Conservation (phyloP, 225 moss, liverwort and hornwort genomes). For the Sphagnum tenellum region DNA sequence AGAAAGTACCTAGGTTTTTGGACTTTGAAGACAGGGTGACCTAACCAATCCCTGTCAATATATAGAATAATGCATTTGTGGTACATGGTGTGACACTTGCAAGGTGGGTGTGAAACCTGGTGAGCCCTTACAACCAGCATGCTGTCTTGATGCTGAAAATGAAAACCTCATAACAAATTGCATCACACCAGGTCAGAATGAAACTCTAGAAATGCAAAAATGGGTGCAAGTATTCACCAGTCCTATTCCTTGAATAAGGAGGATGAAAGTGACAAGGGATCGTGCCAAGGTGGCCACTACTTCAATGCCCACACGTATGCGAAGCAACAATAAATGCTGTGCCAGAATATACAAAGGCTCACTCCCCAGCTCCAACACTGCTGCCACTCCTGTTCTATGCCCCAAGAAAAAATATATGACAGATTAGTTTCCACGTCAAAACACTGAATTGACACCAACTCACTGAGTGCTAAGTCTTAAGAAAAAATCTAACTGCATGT, state of each 20-base stretch:
- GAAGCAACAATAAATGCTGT: slow-evolving; percentile 65
- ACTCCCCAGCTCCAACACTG: slow-evolving; percentile 69
- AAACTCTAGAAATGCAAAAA: slow-evolving; percentile 1
- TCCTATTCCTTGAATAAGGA: slow-evolving; percentile 57
- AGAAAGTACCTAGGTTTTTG: no score
- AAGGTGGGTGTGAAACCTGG: no score
- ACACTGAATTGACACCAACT: not conserved
- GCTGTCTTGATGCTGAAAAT: no score
- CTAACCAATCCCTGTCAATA: no score
- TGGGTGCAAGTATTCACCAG: slow-evolving; percentile 34
- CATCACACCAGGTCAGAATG: no score
- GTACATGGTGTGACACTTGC: no score
- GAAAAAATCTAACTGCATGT: not conserved
- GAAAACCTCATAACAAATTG: no score
- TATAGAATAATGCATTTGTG: no score
- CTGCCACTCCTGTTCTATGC: slow-evolving; percentile 65
- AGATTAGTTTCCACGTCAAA: not conserved
- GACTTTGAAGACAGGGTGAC: no score
- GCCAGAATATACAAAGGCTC: slow-evolving; percentile 93
- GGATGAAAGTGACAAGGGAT: slow-evolving; percentile 65
- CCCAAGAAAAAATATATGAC: slow-evolving; percentile 12
- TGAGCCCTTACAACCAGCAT: no score
- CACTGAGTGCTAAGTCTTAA: not conserved
- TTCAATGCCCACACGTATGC: slow-evolving; percentile 64
- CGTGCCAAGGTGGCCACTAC: slow-evolving; percentile 60